Percentiles rank a stretch among this genome's conserved stretches.
Evolutionary conservation across 208 protist genomes (phyloP).

Genomic region (Baffinella frigidus): DNA sequence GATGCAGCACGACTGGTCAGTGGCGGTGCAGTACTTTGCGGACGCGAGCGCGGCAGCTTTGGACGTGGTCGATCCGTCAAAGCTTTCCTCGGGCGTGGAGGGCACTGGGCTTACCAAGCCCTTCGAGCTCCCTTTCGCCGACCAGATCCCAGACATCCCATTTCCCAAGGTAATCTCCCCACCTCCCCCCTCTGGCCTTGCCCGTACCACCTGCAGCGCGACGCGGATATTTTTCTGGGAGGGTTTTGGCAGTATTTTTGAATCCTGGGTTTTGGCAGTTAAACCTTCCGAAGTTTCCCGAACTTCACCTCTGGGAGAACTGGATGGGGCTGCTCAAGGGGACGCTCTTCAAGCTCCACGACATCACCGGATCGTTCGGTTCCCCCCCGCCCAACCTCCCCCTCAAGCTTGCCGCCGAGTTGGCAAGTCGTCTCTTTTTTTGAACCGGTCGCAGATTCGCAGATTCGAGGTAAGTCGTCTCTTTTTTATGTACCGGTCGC

Average conservation of each 20-base stretch:
- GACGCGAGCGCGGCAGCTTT: background rate
- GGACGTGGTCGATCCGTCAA: background rate
- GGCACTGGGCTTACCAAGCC: conserved; percentile 33
- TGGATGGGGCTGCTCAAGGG: conserved; percentile 27
- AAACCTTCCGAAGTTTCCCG: background rate
- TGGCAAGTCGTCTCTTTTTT: background rate
- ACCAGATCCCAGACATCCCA: background rate
- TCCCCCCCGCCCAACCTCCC: background rate
- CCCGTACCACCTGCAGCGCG: too few species aligned
- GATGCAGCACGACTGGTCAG: too few species aligned
- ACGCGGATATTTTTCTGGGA: too few species aligned
- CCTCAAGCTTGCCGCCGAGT: background rate
- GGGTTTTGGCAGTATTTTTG: too few species aligned
- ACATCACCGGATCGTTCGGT: conserved; percentile 20
- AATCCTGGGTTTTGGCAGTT: background rate
- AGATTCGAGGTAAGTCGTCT: background rate
- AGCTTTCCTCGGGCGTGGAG: background rate
- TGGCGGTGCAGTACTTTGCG: too few species aligned
- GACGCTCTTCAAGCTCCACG: conserved; percentile 36
- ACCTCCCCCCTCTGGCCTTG: background rate
- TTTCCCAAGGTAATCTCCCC: background rate
- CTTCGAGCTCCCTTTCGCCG: background rate
- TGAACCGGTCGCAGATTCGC: background rate
- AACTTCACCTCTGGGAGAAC: background rate
- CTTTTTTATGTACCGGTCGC: too few species aligned